Evolutionary conservation across 2,329 filamentous ascomycete species (phyloP), one percentile per base, ranked within the genome.

Genomic region (Coniella vitis): DNA sequence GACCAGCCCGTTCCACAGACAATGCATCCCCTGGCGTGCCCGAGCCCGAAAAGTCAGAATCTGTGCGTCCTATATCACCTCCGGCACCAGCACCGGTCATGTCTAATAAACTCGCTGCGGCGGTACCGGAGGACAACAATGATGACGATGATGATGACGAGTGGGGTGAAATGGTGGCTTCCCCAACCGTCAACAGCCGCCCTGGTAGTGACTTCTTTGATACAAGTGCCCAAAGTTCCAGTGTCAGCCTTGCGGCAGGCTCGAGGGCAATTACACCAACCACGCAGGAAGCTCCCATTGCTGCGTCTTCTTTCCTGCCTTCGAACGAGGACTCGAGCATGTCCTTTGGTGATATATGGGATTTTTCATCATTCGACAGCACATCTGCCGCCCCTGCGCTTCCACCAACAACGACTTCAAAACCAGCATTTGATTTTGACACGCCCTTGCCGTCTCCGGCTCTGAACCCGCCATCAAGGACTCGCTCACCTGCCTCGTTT

Each of bases 111-210:
- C 7, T 20, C 5, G 14, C 22, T 21, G 29, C 38, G 12, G 19
- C 45, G 17, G n/a, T 25, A 4, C 8, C 44, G 20, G 19, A 36
- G 2, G 42, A 53, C 2, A 48, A 56, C 29, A 56, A 57, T 0
- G 60, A 61, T 0, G 64, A 67, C 5, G 66, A 71, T 0, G 72
- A 77, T 4, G 75, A 78, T 2, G 76, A 79, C 38, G 77, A 81
- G 34, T 81, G 78, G 78, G 78, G 78, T 2, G 78, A 81, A 52
- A 81, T 81, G 78, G 67, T 81, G 1, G 67, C 65, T 7, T 72
- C 71, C 3, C 69, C 67, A 46, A 45, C 52, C 22, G 51, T 37
- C 4, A 47, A 54, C 9, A 47, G 35, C 20, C 44, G 38, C 22
- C 41, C 35, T n/a, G 29, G 20, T 16, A 49, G 53, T 38, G 35